Evolutionary conservation across 2,329 filamentous ascomycete species (phyloP), one percentile per base, ranked within the genome.

Genomic region (Byssochlamys sp.): DNA sequence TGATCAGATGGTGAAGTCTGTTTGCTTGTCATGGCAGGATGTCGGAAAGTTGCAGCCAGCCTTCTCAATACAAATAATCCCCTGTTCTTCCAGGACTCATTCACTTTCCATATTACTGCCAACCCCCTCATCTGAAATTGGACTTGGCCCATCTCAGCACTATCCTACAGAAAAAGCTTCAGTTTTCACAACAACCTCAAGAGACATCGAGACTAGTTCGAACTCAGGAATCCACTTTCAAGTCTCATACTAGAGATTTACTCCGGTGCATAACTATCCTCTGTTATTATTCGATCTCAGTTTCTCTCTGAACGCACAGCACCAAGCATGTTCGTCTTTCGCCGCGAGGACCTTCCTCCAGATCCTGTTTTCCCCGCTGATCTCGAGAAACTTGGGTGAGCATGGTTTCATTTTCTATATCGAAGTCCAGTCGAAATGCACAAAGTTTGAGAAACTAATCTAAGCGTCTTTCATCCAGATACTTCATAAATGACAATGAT

Each of bases 401-500:
- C 39, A 19, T 65, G 79, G 51, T 19, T 48, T 3, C 31, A 56
- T 5, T 54, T 49, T 28, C 19, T 4, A 49, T 19, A 14, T 10
- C 19, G n/a, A 1, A 12, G n/a, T 1, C 11, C 2, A n/a, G 25
- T 19, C 19, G 4, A 39, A 45, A n/a, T 25, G n/a, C 35, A 25
- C 14, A 10, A n/a, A 25, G 31, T 19, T 19, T 19, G 19, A 19
- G 19, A 19, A 19, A 19, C 51, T 48, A 6, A 54, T 10, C 2
- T 27, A 52, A 29, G 33, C 27, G 45, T 2, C 19, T 29, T 14
- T 9, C 24, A 26, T 33, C 56, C 59, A 91, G 90, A 50, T 95
- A 91, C 73, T 91, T 89, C 69, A 73, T 95, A 73, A 91, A 89
- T 63, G 80, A 85, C 0, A 73, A 84, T 0, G 89, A 92, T 63